These are phyloP conservation scores for Kitagawia praeruptora DNA, from an alignment of 129 eudicot species.

Conservation along the genomic window DNA sequence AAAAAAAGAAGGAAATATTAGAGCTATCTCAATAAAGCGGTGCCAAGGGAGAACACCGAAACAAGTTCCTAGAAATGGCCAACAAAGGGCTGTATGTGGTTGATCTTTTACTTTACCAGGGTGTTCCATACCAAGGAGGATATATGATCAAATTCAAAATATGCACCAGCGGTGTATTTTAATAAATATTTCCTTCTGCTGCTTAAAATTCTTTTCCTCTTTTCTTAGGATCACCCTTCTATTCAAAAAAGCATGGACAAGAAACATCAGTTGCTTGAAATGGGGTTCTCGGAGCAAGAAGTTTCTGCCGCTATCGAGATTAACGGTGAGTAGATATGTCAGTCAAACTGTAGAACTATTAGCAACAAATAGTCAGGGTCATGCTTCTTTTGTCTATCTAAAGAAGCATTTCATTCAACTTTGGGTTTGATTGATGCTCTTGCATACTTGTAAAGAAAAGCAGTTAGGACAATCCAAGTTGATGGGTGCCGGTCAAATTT, in stretches of 20 bases:
- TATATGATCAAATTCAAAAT: neutral
- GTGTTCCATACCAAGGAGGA: neutral
- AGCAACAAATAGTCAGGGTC: neutral
- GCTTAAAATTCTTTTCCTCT: neutral
- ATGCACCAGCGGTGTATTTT: neutral
- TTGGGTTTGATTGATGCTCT: neutral
- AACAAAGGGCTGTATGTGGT: neutral
- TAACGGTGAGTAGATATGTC: conserved; percentile 44
- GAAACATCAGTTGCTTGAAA: conserved; percentile 67
- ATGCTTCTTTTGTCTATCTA: neutral
- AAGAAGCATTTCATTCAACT: neutral
- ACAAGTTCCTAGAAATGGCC: neutral
- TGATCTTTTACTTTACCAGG: neutral
- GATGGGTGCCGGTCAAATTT: neutral
- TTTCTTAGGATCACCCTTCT: conserved; percentile 5
- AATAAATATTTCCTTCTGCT: neutral
- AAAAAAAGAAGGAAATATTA: neutral
- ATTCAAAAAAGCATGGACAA: conserved; percentile 68
- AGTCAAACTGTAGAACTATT: neutral
- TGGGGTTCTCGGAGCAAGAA: conserved; percentile 78
- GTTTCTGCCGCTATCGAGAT: conserved; percentile 75
- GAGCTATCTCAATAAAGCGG: neutral
- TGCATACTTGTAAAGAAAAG: neutral
- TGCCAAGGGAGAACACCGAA: neutral
- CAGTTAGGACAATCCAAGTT: neutral